phyloP scores from a whole-genome alignment of 1,284 basidiomycete species.

The Cryptococcus floricola region DNA sequence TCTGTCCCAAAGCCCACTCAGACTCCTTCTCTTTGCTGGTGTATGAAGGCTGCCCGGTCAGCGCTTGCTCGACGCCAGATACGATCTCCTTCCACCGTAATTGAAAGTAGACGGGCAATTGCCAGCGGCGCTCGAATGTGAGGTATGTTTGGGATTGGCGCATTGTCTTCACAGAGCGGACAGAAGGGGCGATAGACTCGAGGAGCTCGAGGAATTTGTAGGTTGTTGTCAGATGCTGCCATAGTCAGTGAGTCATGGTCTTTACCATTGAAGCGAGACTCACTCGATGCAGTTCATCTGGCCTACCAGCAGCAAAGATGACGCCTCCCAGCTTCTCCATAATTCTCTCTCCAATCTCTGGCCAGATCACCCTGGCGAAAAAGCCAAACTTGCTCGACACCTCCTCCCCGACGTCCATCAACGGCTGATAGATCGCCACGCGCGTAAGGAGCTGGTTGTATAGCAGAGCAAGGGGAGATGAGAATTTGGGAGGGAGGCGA shows the following conservation, averaged over 20 bases:
- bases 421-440: conserved; percentile 62
- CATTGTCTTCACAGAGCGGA: conserved; percentile 64
- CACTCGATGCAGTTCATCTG: conserved; percentile 83
- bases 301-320: conserved; percentile 85
- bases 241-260: background rate
- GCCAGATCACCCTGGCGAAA: conserved; percentile 82
- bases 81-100: conserved; percentile 96
- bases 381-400: conserved; percentile 64
- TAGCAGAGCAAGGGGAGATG: conserved; percentile 57
- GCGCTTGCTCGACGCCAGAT: conserved; percentile 63
- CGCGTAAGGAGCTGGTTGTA: conserved; percentile 82
- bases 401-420: conserved; percentile 72
- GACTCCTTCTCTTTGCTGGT: background rate
- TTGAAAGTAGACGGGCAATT: conserved; percentile 94
- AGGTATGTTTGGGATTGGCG: conserved; percentile 65
- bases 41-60: conserved; percentile 36
- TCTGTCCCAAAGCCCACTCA: conserved; percentile 55
- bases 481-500: conserved; percentile 8
- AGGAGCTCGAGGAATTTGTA: conserved; percentile 79
- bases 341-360: conserved; percentile 70
- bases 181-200: conserved; percentile 74
- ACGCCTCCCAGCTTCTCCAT: conserved; percentile 75
- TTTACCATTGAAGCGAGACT: conserved; percentile 17
- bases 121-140: conserved; percentile 82
- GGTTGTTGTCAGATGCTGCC: conserved; percentile 74